phyloP scores from a whole-genome alignment of 2,329 filamentous ascomycete species.

The Ophiostoma sp. region DNA sequence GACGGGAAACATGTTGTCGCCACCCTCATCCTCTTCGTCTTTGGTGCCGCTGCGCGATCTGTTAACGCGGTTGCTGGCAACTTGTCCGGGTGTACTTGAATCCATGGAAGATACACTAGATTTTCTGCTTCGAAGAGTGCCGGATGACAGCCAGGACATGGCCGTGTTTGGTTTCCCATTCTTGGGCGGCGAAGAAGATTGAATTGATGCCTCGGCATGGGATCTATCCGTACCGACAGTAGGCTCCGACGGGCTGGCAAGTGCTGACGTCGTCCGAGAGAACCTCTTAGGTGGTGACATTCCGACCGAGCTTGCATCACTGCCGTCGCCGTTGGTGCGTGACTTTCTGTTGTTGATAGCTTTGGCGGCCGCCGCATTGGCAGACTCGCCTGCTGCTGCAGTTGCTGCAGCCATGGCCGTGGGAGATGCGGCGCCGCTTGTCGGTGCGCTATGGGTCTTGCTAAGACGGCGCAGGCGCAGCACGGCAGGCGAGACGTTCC shows the following conservation, averaged over 20 bases:
- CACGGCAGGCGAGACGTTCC: conserved; percentile 40
- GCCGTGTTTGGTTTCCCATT: conserved; percentile 57
- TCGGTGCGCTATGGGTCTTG: conserved; percentile 56
- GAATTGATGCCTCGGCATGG: conserved; percentile 64
- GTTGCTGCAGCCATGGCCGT: conserved; percentile 47
- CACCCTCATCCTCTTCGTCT: not conserved
- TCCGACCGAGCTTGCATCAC: not conserved
- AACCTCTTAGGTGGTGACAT: conserved; percentile 48
- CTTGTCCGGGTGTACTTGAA: not conserved
- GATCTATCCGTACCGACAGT: conserved; percentile 66
- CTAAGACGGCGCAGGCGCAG: conserved; percentile 47
- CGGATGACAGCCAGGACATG: conserved; percentile 68
- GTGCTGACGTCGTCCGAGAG: conserved; percentile 59
- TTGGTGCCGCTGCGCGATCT: not conserved
- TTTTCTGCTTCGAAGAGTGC: conserved; percentile 47
- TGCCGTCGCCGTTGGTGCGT: conserved; percentile 38
- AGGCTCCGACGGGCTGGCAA: conserved; percentile 63
- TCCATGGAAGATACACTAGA: conserved; percentile 38
- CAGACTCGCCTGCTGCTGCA: not conserved
- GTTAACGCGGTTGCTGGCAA: not conserved
- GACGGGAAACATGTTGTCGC: conserved; percentile 6
- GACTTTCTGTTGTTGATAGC: conserved; percentile 41
- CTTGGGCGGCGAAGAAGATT: conserved; percentile 56
- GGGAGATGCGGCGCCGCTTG: conserved; percentile 37
- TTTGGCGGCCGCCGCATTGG: not conserved